Evolutionary conservation across 179 eudicot genomes (phyloP), one percentile per base, ranked within the genome.

Genomic region (Gypsophila paniculata): DNA sequence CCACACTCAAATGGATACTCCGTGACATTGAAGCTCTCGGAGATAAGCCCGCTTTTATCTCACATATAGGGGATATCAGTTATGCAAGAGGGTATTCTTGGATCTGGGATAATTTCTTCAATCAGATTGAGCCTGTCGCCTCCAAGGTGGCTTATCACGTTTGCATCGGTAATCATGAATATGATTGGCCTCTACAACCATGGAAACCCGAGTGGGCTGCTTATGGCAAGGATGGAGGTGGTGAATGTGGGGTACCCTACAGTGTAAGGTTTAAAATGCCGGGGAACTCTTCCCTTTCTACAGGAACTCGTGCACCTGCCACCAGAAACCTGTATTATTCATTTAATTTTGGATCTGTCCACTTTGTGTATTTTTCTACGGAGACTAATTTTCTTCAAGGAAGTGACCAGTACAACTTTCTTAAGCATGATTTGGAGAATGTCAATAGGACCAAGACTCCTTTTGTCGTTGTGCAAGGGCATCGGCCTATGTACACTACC

Each of bases 201-300:
- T 95, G 96, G 96, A 92, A 84, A 66, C 99, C 98, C 6, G 89
- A 85, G 17, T 95, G 99, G 99, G 81, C 96, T 8, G 70, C 86
- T 23, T 95, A 90, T 61, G 82, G 78, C 0, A 92, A 79, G 76
- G 99, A 95, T 69, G 97, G 99, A 7, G 98, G 99, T 10, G 99
- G 99, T 46, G 99, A 95, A 76, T 95, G 99, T 72, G 98, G 99
- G 63, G 93, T 95, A 32, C 99, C 99, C 22, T 95, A 92, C 79
- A 95, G 99, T 81, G 79, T 86, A 17, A 83, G 79, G 44, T 95
- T 95, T 72, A 91, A 90, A 69, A 95, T 95, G 99, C 99, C 99
- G 2, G 98, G 99, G 23, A 87, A 93, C 82, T 93, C 98, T 10
- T 90, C 91, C 0, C 85, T 85, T 42, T 71, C 84, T 23, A 92